These are phyloP conservation scores for Sclerotinia sclerotiorum DNA, from an alignment of 2,329 filamentous ascomycete species.

Conservation along the genomic window DNA sequence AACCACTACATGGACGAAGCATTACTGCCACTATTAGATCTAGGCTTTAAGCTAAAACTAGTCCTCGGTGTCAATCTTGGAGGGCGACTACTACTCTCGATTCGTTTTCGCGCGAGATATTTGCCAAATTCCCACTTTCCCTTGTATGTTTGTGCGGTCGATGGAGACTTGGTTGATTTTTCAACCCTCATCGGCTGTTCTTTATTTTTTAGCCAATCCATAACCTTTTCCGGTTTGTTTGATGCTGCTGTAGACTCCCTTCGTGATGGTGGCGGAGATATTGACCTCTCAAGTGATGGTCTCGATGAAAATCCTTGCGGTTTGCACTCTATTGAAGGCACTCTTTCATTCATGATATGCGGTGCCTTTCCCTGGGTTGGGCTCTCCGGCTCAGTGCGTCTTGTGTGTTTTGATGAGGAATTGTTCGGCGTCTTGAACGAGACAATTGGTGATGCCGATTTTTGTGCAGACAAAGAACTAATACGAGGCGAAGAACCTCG, in stretches of 20 bases:
- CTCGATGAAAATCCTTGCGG: neutral
- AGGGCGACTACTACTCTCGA: neutral
- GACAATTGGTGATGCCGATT: neutral
- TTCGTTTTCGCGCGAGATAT: slow-evolving; percentile 15
- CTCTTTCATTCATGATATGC: neutral
- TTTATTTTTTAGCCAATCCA: neutral
- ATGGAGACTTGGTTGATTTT: neutral
- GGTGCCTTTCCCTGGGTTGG: neutral
- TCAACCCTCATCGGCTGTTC: neutral
- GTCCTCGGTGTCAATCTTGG: slow-evolving; percentile 9
- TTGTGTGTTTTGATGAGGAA: neutral
- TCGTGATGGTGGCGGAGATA: neutral
- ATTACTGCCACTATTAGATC: neutral
- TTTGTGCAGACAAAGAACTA: neutral
- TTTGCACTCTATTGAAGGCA: neutral
- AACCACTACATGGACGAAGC: neutral
- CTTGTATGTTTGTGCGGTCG: neutral
- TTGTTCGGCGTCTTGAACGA: neutral
- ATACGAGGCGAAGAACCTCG: neutral
- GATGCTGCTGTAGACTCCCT: neutral
- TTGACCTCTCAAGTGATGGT: neutral
- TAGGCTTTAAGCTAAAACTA: slow-evolving; percentile 17
- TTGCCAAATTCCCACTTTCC: slow-evolving; percentile 18
- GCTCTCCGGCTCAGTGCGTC: neutral
- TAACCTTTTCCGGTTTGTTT: neutral